These are phyloP conservation scores for Pichia paraexigua DNA, from an alignment of 805 yeast genomes.

Conservation along the genomic window DNA sequence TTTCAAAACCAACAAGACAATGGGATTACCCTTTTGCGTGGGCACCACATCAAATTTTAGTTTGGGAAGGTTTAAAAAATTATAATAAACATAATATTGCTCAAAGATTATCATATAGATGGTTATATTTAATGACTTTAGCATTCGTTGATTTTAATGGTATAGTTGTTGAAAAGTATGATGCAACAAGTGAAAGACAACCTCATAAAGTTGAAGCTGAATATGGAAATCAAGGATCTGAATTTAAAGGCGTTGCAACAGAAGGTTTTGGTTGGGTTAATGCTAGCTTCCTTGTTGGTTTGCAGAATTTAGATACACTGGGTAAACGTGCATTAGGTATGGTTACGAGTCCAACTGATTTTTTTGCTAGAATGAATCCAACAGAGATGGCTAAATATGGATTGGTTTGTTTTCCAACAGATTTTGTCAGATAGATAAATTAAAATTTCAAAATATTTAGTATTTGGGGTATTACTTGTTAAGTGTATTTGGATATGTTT, in stretches of 20 bases:
- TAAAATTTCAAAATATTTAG: neutral
- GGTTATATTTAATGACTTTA: constrained; percentile 85
- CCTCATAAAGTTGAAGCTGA: constrained; percentile 94
- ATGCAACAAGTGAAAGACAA: constrained; percentile 72
- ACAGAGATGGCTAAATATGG: constrained; percentile 34
- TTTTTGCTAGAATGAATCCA: constrained; percentile 41
- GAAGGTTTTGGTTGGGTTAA: constrained; percentile 99
- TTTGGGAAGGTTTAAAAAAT: constrained; percentile 77
- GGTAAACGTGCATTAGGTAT: constrained; percentile 76
- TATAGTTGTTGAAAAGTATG: constrained; percentile 91
- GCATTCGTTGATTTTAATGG: constrained; percentile 91
- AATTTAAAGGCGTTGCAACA: constrained; percentile 83
- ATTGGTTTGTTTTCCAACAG: neutral
- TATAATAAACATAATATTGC: constrained; percentile 64
- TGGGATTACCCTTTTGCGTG: constrained; percentile 99
- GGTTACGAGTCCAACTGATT: constrained; percentile 62
- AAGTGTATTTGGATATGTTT: neutral
- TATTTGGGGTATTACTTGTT: neutral
- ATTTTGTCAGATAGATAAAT: neutral
- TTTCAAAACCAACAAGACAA: constrained; percentile 79
- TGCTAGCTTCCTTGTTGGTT: constrained; percentile 71
- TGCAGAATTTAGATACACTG: constrained; percentile 54
- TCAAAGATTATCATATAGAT: constrained; percentile 67
- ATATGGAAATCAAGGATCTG: constrained; percentile 94
- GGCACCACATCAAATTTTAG: constrained; percentile 96